Evolutionary conservation across 495 filamentous ascomycete genomes (phyloP), one percentile per base, ranked within the genome.

Genomic region (Amorphotheca resinae): DNA sequence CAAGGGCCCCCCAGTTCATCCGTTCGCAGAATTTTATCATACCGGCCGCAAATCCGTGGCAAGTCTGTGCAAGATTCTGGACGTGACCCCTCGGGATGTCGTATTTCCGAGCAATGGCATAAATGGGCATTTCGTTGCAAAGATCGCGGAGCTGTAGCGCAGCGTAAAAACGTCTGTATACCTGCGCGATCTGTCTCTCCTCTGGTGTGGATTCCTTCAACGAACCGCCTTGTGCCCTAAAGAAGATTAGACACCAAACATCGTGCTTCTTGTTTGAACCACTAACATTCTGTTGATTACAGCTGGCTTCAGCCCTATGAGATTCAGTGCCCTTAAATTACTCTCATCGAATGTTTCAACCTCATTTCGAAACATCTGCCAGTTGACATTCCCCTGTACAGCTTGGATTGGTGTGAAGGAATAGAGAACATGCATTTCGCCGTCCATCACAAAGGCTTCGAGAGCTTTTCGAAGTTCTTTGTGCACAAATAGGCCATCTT

Each of bases 371-470:
- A 87, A 84, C 9, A 79, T 68, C 17, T 66, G 70, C 84, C 84
- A 88, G 49, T 86, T 79, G 42, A 88, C 69, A 1, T 68, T 59
- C 6, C 66, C 62, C 5, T 58, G 61, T 26, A 73, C 61, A 30
- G 67, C 64, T n/a, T 72, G 66, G 9, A 87, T 66, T 1, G 84
- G 84, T 0, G 84, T 87, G 46, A 88, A 87, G 45, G 76, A 78
- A 56, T 88, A 91, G 37, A 87, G 71, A 28, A 87, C 68, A 52
- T 91, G 84, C 79, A 91, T 79, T 36, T 91, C 84, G 14, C 80
- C 81, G 52, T 87, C 82, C 72, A 91, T 76, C 14, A 87, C 84
- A 45, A 91, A 91, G 4, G 77, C 80, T 36, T 73, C 65, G 2
- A 88, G 57, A 0, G 84, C 81, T 45, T 69, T 67, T 44, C 66